Evolutionary conservation across 1,139 yeast species (phyloP).

Genomic region (Kodamaea plutei): DNA sequence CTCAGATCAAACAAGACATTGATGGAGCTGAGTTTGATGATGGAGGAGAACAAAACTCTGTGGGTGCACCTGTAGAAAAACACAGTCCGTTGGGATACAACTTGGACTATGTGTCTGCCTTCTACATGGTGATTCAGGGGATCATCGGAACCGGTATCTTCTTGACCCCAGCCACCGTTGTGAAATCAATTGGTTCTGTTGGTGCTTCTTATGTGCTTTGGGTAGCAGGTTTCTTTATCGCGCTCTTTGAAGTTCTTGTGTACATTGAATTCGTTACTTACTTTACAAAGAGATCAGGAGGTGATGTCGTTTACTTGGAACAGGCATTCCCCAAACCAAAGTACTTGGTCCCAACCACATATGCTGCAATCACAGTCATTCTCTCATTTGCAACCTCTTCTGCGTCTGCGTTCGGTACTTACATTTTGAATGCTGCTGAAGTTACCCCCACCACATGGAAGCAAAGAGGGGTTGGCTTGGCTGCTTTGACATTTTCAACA

Average conservation of each 20-base stretch:
- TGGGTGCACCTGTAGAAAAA: slow-evolving; percentile 38
- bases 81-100: slow-evolving; percentile 37
- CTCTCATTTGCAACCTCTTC: slow-evolving; percentile 39
- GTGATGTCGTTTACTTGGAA: slow-evolving; percentile 42
- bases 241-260: slow-evolving; percentile 30
- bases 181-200: slow-evolving; percentile 36
- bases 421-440: slow-evolving; percentile 35
- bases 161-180: slow-evolving; percentile 35
- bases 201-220: slow-evolving; percentile 43
- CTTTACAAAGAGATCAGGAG: slow-evolving; percentile 36
- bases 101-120: slow-evolving; percentile 27
- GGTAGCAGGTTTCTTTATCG: slow-evolving; percentile 36
- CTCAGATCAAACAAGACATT: slow-evolving; percentile 3
- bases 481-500: slow-evolving; percentile 27
- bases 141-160: slow-evolving; percentile 47
- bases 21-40: slow-evolving; percentile 1
- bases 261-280: slow-evolving; percentile 40
- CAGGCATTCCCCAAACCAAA: slow-evolving; percentile 40
- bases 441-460: slow-evolving; percentile 33
- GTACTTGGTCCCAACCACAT: slow-evolving; percentile 37
- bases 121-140: slow-evolving; percentile 36
- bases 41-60: slow-evolving; percentile 14
- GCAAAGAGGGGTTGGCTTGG: slow-evolving; percentile 41
- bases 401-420: slow-evolving; percentile 40
- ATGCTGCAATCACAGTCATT: slow-evolving; percentile 38